A percentile compares a stretch with the other conserved stretches of the same genome.
These are phyloP conservation scores for Kandelia obovata DNA, from an alignment of 345 rosid species.

Conservation along the genomic window DNA sequence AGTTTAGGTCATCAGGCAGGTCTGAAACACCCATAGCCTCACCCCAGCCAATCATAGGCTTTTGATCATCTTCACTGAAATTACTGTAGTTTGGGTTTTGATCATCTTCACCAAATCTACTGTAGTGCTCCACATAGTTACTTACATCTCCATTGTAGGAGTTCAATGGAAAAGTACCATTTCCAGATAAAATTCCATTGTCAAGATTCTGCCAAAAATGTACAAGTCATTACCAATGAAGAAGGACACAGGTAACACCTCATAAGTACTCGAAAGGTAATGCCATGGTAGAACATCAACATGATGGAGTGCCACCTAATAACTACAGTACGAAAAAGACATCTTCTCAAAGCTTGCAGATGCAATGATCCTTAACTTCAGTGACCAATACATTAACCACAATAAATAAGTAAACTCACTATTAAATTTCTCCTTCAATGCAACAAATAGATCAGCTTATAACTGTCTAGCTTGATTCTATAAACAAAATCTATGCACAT, in stretches of 20 bases:
- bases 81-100: conserved; percentile 42
- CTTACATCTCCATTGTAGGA: conserved; percentile 56
- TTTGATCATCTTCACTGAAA: conserved; percentile 43
- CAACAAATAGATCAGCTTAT: neutral
- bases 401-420: neutral
- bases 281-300: no score
- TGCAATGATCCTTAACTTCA: neutral
- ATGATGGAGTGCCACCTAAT: no score
- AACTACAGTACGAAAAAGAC: no score
- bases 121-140: conserved; percentile 37
- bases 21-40: conserved; percentile 23
- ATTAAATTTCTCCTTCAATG: neutral
- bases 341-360: neutral
- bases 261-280: no score
- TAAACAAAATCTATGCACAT: neutral
- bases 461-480: no score
- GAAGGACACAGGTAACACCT: no score
- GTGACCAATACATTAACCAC: neutral
- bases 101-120: conserved; percentile 40
- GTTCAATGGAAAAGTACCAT: conserved; percentile 38
- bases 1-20: conserved; percentile 33
- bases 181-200: conserved; percentile 34
- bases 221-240: neutral
- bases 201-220: conserved; percentile 39
- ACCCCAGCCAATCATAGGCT: conserved; percentile 35